Evolutionary conservation across 2,329 filamentous ascomycete genomes (phyloP).

Genomic region (Cyphellophora europaea): DNA sequence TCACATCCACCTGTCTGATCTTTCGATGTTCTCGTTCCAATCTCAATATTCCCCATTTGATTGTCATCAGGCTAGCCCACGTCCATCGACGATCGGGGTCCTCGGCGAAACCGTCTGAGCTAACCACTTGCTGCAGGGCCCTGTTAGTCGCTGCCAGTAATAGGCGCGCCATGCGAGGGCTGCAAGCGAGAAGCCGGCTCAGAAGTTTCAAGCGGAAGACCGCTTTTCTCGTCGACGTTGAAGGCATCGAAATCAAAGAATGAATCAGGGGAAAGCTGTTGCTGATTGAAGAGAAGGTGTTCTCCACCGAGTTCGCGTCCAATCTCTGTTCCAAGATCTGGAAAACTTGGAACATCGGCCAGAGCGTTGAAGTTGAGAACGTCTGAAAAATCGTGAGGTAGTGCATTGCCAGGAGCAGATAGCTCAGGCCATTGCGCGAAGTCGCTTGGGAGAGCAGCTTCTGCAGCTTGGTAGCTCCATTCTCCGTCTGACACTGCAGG

Average conservation of each 20-base stretch:
- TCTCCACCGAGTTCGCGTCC: constrained; percentile 57
- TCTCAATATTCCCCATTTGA: constrained; percentile 36
- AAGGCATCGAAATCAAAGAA: constrained; percentile 47
- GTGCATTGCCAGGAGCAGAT: constrained; percentile 50
- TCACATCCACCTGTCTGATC: constrained; percentile 22
- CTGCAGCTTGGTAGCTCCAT: constrained; percentile 38
- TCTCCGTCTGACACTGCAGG: constrained; percentile 98
- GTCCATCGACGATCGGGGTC: constrained; percentile 25
- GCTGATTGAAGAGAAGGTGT: constrained; percentile 33
- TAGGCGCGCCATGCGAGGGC: constrained; percentile 45
- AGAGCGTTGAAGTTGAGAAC: constrained; percentile 55
- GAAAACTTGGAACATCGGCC: constrained; percentile 58
- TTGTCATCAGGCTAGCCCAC: constrained; percentile 38
- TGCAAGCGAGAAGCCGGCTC: constrained; percentile 41
- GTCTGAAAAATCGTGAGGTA: constrained; percentile 56
- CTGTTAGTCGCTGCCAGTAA: constrained; percentile 44
- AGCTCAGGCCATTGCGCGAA: constrained; percentile 26
- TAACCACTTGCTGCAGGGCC: constrained; percentile 43
- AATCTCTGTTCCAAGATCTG: constrained; percentile 67
- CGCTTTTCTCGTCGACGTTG: constrained; percentile 30
- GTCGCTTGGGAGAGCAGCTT: constrained; percentile 28
- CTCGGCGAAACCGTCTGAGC: constrained; percentile 28
- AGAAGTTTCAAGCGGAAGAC: constrained; percentile 41
- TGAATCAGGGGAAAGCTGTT: constrained; percentile 41
- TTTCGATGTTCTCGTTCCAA: constrained; percentile 28